Evolutionary conservation across 371 early-diverging fungal genomes (phyloP).

Genomic region (Phascolomyces articulosus): DNA sequence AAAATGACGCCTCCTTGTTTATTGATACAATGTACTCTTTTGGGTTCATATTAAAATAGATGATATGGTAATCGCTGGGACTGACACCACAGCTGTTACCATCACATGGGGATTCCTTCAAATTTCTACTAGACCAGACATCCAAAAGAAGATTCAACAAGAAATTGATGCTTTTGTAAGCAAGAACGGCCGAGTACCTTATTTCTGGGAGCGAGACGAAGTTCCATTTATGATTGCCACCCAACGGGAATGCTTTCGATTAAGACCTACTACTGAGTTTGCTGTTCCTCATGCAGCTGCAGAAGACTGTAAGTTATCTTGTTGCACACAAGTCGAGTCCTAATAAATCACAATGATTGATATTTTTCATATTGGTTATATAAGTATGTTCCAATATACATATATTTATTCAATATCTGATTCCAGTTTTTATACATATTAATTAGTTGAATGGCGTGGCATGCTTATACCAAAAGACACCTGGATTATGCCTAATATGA

Average conservation of each 20-base stretch:
- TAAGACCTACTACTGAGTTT: constrained; percentile 23
- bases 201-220: constrained; percentile 19
- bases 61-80: constrained; percentile 12
- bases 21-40: no score
- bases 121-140: constrained; percentile 11
- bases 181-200: constrained; percentile 19
- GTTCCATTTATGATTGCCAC: constrained; percentile 25
- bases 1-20: no score
- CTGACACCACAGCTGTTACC: constrained; percentile 12
- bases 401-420: neutral
- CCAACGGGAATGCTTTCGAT: constrained; percentile 31
- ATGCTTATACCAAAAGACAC: constrained; percentile 34
- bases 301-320: constrained; percentile 25
- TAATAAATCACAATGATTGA: no score
- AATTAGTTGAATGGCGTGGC: constrained; percentile 20
- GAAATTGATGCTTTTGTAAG: constrained; percentile 16
- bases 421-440: no score
- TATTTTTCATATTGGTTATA: no score
- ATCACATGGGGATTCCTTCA: constrained; percentile 16
- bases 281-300: constrained; percentile 29
- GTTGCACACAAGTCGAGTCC: neutral
- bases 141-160: constrained; percentile 14
- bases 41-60: no score
- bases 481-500: constrained; percentile 18
- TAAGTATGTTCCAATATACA: neutral